Evolutionary conservation across 345 rosid species (phyloP).

Genomic region (Durio zibethinus): DNA sequence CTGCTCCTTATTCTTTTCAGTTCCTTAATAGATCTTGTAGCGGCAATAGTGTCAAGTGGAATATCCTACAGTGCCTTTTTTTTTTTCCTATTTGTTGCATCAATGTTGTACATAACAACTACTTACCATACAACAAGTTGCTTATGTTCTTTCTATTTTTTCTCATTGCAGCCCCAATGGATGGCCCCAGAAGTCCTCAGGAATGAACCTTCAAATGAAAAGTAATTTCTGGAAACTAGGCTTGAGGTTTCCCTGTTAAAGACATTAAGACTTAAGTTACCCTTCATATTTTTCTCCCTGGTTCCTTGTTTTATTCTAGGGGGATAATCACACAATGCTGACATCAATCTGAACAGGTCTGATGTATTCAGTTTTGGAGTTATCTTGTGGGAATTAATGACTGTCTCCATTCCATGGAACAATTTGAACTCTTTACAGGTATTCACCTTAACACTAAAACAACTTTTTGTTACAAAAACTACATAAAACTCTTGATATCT

Average conservation of each 20-base stretch:
- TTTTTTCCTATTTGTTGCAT: not conserved
- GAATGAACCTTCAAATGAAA: constrained; percentile 84
- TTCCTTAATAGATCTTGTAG: not conserved
- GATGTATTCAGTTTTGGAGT: constrained; percentile 90
- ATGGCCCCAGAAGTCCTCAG: constrained; percentile 97
- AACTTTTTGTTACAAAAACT: not conserved
- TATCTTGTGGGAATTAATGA: constrained; percentile 81
- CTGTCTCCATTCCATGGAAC: constrained; percentile 76
- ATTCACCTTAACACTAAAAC: not conserved
- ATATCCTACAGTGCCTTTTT: not conserved
- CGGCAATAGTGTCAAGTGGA: not conserved
- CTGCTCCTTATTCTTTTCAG: not conserved
- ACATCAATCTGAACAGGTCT: constrained; percentile 43
- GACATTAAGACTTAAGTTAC: not conserved
- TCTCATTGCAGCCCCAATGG: constrained; percentile 79
- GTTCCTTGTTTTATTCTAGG: not conserved
- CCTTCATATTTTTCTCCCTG: not conserved
- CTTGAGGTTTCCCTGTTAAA: not conserved
- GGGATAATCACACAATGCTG: not conserved
- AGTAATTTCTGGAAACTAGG: constrained; percentile 38
- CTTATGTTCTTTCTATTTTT: not conserved
- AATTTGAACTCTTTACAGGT: constrained; percentile 76
- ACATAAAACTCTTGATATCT: not conserved
- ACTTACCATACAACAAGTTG: not conserved
- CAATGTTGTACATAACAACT: not conserved